phyloP scores from a whole-genome alignment of 2,329 filamentous ascomycete species.

The Huntiella abstrusa region DNA sequence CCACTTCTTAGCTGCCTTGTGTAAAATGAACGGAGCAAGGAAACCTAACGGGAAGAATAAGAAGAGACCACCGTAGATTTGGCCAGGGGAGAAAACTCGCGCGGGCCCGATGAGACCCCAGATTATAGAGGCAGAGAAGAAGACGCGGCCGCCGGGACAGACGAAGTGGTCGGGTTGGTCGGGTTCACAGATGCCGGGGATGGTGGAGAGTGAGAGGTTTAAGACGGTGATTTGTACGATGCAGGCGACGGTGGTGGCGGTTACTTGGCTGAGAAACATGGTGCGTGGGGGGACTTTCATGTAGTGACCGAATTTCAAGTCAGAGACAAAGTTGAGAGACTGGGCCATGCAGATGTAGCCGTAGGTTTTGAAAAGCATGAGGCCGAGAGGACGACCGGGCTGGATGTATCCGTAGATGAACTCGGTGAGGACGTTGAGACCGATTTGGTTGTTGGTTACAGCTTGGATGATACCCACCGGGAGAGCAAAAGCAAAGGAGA shows the following conservation, averaged over 20 bases:
- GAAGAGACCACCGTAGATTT: constrained; percentile 42
- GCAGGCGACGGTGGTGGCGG: constrained; percentile 46
- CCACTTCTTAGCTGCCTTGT: constrained; percentile 28
- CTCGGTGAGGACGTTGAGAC: constrained; percentile 56
- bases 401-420: constrained; percentile 61
- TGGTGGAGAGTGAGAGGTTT: constrained; percentile 40
- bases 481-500: constrained; percentile 44
- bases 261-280: constrained; percentile 47
- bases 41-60: constrained; percentile 40
- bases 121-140: constrained; percentile 47
- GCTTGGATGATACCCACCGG: constrained; percentile 54
- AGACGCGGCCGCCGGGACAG: constrained; percentile 43
- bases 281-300: constrained; percentile 51
- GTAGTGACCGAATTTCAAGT: constrained; percentile 55
- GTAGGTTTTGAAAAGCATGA: constrained; percentile 56
- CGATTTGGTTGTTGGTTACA: constrained; percentile 51
- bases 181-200: constrained; percentile 42
- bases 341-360: constrained; percentile 47
- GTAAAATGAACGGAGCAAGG: constrained; percentile 31
- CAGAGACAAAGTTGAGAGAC: constrained; percentile 42
- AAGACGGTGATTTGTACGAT: constrained; percentile 47
- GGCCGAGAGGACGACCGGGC: constrained; percentile 48
- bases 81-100: constrained; percentile 43
- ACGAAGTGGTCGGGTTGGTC: constrained; percentile 40
- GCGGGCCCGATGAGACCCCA: constrained; percentile 48